phyloP scores from a whole-genome alignment of 371 early-diverging fungal genomes.

The Mortierella sp. region DNA sequence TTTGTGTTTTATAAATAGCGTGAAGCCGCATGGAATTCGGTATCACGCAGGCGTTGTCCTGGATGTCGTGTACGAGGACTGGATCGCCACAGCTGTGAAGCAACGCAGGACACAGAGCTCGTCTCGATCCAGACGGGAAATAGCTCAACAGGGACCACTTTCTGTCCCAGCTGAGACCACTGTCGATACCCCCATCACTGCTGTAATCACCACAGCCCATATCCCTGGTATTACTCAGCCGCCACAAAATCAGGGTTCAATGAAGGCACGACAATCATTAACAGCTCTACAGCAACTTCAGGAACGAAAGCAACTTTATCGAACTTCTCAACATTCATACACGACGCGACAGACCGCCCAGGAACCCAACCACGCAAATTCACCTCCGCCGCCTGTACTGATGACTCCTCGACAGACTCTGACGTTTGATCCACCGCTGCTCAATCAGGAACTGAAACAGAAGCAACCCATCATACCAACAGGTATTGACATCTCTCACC shows the following conservation, averaged over 20 bases:
- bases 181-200: neutral
- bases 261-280: neutral
- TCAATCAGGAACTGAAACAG: neutral
- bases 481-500: neutral
- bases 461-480: neutral
- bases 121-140: neutral
- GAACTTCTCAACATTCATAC: neutral
- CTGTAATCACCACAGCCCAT: neutral
- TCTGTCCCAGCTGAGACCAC: neutral
- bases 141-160: neutral
- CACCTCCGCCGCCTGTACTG: neutral
- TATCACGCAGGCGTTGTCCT: slow-evolving; percentile 32
- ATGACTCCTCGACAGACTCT: neutral
- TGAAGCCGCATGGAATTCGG: slow-evolving; percentile 48
- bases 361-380: neutral
- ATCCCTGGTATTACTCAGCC: neutral
- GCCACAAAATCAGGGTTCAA: neutral
- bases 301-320: neutral
- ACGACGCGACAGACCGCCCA: neutral
- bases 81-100: neutral
- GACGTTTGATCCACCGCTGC: neutral
- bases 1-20: neutral
- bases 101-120: neutral
- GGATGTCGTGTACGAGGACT: slow-evolving; percentile 30
- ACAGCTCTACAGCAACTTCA: neutral